Evolutionary conservation across 768 basidiomycete species (phyloP).

Genomic region (Suillus occidentalis): DNA sequence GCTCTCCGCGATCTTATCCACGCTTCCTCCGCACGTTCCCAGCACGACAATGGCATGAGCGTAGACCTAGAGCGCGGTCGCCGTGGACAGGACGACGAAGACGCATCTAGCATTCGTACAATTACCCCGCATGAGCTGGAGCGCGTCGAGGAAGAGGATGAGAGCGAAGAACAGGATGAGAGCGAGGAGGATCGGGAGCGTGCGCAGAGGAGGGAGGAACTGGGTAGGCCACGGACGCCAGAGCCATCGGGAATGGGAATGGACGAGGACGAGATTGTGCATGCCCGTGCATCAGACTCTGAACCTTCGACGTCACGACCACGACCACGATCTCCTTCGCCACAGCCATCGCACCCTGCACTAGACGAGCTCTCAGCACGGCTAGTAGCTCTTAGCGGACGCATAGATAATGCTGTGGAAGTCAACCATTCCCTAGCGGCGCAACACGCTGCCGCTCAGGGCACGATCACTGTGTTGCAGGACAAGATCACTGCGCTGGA

Average conservation of each 20-base stretch:
- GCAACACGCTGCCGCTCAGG: slow-evolving; percentile 76
- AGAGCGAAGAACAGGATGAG: slow-evolving; percentile 46
- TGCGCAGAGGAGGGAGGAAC: slow-evolving; percentile 45
- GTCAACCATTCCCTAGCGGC: slow-evolving; percentile 72
- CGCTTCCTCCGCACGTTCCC: slow-evolving; percentile 25
- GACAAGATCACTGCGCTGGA: slow-evolving; percentile 71
- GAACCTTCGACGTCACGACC: slow-evolving; percentile 20
- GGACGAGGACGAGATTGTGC: slow-evolving; percentile 35
- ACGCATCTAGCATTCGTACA: slow-evolving; percentile 70
- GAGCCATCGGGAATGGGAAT: slow-evolving; percentile 69
- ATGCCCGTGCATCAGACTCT: slow-evolving; percentile 26
- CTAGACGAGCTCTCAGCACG: slow-evolving; percentile 62
- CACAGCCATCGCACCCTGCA: slow-evolving; percentile 32
- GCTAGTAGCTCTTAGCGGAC: slow-evolving; percentile 60
- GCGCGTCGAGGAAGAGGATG: slow-evolving; percentile 74
- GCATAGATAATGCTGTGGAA: slow-evolving; percentile 75
- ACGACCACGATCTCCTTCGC: slow-evolving; percentile 19
- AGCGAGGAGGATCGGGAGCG: slow-evolving; percentile 51
- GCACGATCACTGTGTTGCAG: slow-evolving; percentile 69
- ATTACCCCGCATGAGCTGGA: slow-evolving; percentile 69
- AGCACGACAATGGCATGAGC: slow-evolving; percentile 15
- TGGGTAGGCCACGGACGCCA: slow-evolving; percentile 76
- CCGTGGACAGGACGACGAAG: slow-evolving; percentile 58
- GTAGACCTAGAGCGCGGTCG: slow-evolving; percentile 14
- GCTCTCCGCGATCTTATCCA: slow-evolving; percentile 73